Base-by-base conservation (phyloP, 768 basidiomycete species). In the Boletus patriciae region DNA sequence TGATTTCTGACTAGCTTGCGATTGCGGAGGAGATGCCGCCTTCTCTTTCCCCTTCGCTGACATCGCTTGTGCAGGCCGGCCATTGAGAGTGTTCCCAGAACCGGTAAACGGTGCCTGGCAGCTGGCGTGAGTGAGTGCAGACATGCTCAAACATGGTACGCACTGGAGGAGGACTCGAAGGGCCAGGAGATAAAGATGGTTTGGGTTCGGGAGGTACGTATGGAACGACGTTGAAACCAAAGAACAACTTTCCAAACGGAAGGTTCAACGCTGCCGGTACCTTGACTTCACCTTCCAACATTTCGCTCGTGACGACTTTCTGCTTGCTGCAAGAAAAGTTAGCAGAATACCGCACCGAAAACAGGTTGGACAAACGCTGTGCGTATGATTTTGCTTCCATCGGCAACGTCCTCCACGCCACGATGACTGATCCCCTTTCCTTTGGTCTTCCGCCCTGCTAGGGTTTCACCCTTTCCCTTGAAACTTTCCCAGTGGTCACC, bases 401-500 rank as follows among this genome's bases (percentile, higher is more conserved):
- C 82, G 10, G 88, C 75, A 9, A 93, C 86, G 47, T 86, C 82
- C 66, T 98, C 92, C 7, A 84, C 84, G 66, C 89, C 87, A 53
- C 92, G 85, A 62, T 88, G 87, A 62, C 84, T 87, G 61, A 94
- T 85, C 2, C 97, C 97, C 66, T 93, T 95, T 31, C 97, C 97
- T 73, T 94, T 98, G 36, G 96, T 95, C 76, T 88, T 91, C 62
- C 95, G 82, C 10, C 97, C 97, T 34, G 78, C 82, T 6, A 99
- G 74, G 3, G 94, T 94, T 73, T 97, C 90, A 25, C 97, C 97
- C 60, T 86, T 88, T 23, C 97, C 97, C 66, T 92, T 96, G 79
- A 99, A 99, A 60, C 88, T 92, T 73, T 98, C 97, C 89, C 92
- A 93, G 50, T 86, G 81, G 62, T 90, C 88, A 15, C 90, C 90